A percentile compares a stretch with the other conserved stretches of the same genome.
phyloP scores from a whole-genome alignment of 2,329 filamentous ascomycete species.

The Colletotrichum godetiae region DNA sequence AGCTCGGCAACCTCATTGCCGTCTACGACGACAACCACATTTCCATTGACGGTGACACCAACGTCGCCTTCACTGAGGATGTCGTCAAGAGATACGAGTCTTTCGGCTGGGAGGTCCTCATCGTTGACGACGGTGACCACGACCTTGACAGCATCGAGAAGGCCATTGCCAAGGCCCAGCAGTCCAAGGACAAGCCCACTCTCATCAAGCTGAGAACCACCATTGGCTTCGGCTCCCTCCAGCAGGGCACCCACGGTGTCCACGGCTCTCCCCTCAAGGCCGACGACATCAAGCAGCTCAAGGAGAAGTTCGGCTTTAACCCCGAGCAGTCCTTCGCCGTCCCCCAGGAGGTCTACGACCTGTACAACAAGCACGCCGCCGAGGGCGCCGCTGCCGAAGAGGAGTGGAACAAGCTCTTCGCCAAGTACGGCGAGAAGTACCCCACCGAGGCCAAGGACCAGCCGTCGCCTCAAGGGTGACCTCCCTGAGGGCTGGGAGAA shows the following conservation, averaged over 20 bases:
- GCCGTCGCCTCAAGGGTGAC: slow-evolving; percentile 81
- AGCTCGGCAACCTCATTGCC: slow-evolving; percentile 96
- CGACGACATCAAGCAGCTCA: slow-evolving; percentile 93
- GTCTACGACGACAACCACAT: slow-evolving; percentile 99
- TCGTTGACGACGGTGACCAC: slow-evolving; percentile 87
- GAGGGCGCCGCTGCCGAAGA: slow-evolving; percentile 90
- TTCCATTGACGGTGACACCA: slow-evolving; percentile 93
- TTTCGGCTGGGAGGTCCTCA: slow-evolving; percentile 94
- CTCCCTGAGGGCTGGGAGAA: slow-evolving; percentile 98
- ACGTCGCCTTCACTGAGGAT: slow-evolving; percentile 96
- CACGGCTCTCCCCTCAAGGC: slow-evolving; percentile 96
- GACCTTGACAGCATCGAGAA: slow-evolving; percentile 89
- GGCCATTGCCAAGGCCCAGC: slow-evolving; percentile 86
- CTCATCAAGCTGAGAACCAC: slow-evolving; percentile 97
- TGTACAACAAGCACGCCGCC: slow-evolving; percentile 85
- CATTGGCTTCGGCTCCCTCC: slow-evolving; percentile 94
- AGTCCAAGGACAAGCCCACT: slow-evolving; percentile 94
- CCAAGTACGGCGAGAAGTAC: slow-evolving; percentile 85
- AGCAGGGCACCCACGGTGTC: slow-evolving; percentile 93
- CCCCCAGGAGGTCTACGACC: slow-evolving; percentile 93
- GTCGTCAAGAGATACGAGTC: slow-evolving; percentile 94
- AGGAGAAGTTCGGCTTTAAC: slow-evolving; percentile 96
- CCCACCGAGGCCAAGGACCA: slow-evolving; percentile 80
- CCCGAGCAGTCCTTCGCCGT: slow-evolving; percentile 93
- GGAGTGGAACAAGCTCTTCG: slow-evolving; percentile 94